A percentile compares a stretch with the other conserved stretches of the same genome.
Conservation (phyloP, 1,284 basidiomycete genomes). For the Chiua sp. region DNA sequence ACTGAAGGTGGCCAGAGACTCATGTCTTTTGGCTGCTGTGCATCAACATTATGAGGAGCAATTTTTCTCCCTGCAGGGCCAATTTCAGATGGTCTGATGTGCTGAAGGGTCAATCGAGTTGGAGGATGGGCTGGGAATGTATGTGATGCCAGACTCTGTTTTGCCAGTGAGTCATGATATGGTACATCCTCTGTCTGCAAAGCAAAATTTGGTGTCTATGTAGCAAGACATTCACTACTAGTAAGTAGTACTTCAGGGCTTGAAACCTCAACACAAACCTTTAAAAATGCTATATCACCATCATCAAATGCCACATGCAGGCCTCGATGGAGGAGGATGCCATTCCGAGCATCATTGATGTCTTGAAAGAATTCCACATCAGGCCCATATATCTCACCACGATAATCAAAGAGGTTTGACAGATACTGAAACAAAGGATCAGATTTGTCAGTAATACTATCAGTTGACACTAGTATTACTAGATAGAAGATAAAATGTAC, state of each 20-base stretch:
- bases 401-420: not conserved
- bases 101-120: not conserved
- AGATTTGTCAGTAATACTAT: no score
- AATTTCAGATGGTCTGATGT: not conserved
- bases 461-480: not conserved
- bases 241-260: no score
- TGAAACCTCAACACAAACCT: no score
- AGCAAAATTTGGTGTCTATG: not conserved
- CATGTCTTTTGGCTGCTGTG: no score
- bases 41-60: no score
- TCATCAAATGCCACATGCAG: not conserved
- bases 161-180: not conserved
- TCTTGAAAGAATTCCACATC: not conserved
- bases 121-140: not conserved
- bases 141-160: no score
- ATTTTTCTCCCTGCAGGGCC: no score
- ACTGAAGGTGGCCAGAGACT: no score
- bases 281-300: not conserved
- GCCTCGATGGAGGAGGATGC: not conserved
- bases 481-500: not conserved
- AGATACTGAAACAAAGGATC: not conserved
- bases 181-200: not conserved
- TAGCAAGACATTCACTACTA: no score
- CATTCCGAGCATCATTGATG: not conserved
- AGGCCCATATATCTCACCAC: not conserved